phyloP scores from a whole-genome alignment of 2,329 filamentous ascomycete genomes.

The Leptographium galeiforme region DNA sequence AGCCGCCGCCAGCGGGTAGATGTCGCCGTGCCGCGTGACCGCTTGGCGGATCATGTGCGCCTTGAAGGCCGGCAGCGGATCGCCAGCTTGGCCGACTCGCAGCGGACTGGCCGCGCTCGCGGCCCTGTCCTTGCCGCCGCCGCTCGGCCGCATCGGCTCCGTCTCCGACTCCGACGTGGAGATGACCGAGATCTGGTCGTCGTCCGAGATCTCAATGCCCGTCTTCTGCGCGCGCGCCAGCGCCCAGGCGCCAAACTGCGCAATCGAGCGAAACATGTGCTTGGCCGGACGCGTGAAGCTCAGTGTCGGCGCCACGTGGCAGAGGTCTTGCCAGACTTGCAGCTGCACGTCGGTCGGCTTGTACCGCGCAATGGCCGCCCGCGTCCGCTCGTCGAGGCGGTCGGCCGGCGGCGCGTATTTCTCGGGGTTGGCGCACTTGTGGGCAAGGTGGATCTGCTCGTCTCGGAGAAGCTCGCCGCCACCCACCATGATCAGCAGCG shows the following conservation, averaged over 20 bases:
- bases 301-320: constrained; percentile 83
- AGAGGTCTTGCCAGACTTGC: constrained; percentile 92
- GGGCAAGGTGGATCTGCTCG: constrained; percentile 88
- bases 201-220: constrained; percentile 68
- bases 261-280: constrained; percentile 84
- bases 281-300: constrained; percentile 94
- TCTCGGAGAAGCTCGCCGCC: constrained; percentile 83
- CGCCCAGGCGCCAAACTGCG: constrained; percentile 89
- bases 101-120: neutral
- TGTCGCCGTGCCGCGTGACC: constrained; percentile 64
- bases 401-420: constrained; percentile 58
- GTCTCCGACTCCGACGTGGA: constrained; percentile 39
- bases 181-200: constrained; percentile 64
- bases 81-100: constrained; percentile 67
- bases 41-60: constrained; percentile 87
- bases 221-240: constrained; percentile 69
- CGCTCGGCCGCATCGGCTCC: constrained; percentile 11
- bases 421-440: constrained; percentile 78
- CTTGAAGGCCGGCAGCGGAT: constrained; percentile 65
- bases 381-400: constrained; percentile 49
- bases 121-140: neutral
- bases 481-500: constrained; percentile 72
- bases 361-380: constrained; percentile 48
- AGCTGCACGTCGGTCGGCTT: constrained; percentile 82
- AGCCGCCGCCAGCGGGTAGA: constrained; percentile 52